These are phyloP conservation scores for Marasmius sp. DNA, from an alignment of 1,284 basidiomycete species.

Conservation along the genomic window DNA sequence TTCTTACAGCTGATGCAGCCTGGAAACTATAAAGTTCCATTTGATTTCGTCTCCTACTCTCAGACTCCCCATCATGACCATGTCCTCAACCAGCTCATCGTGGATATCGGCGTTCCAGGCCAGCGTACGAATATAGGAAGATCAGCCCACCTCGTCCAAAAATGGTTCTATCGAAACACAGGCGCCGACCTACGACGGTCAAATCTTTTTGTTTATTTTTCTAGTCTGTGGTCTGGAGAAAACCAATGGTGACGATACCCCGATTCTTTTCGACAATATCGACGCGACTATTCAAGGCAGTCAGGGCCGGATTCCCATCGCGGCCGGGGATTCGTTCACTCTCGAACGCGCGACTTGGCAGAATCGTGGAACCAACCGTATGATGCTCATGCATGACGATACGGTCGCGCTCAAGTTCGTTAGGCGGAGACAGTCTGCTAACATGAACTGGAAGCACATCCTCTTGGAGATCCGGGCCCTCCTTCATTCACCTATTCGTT, in stretches of 20 bases:
- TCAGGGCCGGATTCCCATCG: neutral
- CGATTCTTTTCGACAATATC: neutral
- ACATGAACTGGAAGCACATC: constrained; percentile 6
- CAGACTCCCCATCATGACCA: neutral
- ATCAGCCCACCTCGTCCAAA: neutral
- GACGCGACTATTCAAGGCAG: neutral
- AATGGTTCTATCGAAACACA: neutral
- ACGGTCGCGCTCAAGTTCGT: constrained; percentile 10
- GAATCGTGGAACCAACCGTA: neutral
- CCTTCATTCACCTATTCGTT: constrained; percentile 10
- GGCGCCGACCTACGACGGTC: neutral
- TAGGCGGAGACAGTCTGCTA: neutral
- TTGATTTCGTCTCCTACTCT: no score
- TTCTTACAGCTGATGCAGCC: no score
- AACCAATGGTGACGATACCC: constrained; percentile 1
- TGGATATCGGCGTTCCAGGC: neutral
- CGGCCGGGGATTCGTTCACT: constrained; percentile 1
- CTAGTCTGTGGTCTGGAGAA: constrained; percentile 5
- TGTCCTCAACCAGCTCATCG: neutral
- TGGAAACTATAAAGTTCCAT: no score
- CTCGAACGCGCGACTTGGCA: constrained; percentile 6
- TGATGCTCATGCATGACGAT: neutral
- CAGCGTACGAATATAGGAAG: neutral
- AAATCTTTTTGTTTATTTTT: constrained; percentile 1
- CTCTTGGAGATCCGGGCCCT: constrained; percentile 6